Evolutionary conservation across 1,284 basidiomycete species (phyloP).

Genomic region (Testicularia cyperi): DNA sequence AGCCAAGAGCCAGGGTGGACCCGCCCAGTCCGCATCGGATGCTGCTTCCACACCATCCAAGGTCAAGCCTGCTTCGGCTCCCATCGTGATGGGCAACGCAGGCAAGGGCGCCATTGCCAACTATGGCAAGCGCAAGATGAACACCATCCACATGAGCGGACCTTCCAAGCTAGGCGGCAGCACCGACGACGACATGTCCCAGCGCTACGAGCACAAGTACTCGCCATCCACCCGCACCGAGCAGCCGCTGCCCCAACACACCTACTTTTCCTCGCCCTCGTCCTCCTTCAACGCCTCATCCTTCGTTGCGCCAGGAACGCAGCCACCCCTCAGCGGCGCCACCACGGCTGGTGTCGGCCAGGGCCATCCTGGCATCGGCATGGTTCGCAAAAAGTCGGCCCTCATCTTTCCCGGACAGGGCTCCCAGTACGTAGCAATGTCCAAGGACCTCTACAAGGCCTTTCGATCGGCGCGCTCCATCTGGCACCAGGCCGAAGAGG

Average conservation of each 20-base stretch:
- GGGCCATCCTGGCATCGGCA: slow-evolving; percentile 28
- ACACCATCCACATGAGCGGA: slow-evolving; percentile 13
- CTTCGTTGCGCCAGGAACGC: slow-evolving; percentile 43
- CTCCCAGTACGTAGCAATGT: slow-evolving; percentile 58
- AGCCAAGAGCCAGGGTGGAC: slow-evolving; percentile 36
- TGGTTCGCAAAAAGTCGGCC: slow-evolving; percentile 48
- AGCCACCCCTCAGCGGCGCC: slow-evolving; percentile 33
- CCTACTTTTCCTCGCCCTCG: slow-evolving; percentile 55
- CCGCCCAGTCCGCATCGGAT: slow-evolving; percentile 6
- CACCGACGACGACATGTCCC: slow-evolving; percentile 6
- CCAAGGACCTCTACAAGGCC: slow-evolving; percentile 50
- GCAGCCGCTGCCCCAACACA: slow-evolving; percentile 50
- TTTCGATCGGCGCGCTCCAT: slow-evolving; percentile 50
- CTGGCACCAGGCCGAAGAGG: slow-evolving; percentile 55
- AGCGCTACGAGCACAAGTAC: slow-evolving; percentile 22
- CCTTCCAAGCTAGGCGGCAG: slow-evolving; percentile 1
- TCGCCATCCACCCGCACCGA: slow-evolving; percentile 35
- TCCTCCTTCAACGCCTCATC: slow-evolving; percentile 55
- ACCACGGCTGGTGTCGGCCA: slow-evolving; percentile 32
- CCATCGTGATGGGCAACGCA: slow-evolving; percentile 46
- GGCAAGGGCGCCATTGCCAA: slow-evolving; percentile 51
- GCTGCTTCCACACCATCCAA: background rate
- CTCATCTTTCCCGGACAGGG: slow-evolving; percentile 57
- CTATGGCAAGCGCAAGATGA: slow-evolving; percentile 44
- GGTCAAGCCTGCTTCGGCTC: slow-evolving; percentile 3